A percentile compares a stretch with the other conserved stretches of the same genome.
Conservation (phyloP, 2,329 filamentous ascomycete species). For the Lasiodiplodia sp. region DNA sequence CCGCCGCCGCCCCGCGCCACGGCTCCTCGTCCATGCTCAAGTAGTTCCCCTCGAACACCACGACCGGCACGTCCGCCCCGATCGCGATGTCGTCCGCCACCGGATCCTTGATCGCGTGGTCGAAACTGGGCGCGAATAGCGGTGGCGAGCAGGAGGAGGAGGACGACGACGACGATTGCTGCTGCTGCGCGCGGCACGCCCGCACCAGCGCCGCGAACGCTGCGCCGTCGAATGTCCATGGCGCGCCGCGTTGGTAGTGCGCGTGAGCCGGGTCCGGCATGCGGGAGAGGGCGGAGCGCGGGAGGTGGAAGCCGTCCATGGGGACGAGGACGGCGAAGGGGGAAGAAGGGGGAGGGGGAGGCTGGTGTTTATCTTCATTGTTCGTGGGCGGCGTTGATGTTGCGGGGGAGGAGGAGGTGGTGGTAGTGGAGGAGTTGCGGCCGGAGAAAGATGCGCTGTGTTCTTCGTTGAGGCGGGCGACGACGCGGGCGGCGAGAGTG, state of each 20-base stretch:
- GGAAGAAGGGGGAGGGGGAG: constrained; percentile 36
- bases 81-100: constrained; percentile 73
- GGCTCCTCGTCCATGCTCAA: constrained; percentile 68
- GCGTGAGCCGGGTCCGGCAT: constrained; percentile 81
- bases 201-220: constrained; percentile 74
- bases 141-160: constrained; percentile 56
- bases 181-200: constrained; percentile 68
- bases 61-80: constrained; percentile 65
- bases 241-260: constrained; percentile 83
- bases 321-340: constrained; percentile 76
- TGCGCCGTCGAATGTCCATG: constrained; percentile 87
- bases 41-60: constrained; percentile 83
- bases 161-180: constrained; percentile 64
- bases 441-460: constrained; percentile 54
- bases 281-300: constrained; percentile 79
- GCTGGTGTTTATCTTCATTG: no score
- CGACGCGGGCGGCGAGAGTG: constrained; percentile 76
- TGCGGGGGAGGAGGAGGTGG: no score
- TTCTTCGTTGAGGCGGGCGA: constrained; percentile 71
- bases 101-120: constrained; percentile 82
- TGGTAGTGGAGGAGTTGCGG: constrained; percentile 37
- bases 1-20: constrained; percentile 70
- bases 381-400: no score
- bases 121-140: constrained; percentile 79
- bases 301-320: constrained; percentile 96